Base-by-base conservation (phyloP, 768 basidiomycete species). In the Arthromyces matolae region DNA sequence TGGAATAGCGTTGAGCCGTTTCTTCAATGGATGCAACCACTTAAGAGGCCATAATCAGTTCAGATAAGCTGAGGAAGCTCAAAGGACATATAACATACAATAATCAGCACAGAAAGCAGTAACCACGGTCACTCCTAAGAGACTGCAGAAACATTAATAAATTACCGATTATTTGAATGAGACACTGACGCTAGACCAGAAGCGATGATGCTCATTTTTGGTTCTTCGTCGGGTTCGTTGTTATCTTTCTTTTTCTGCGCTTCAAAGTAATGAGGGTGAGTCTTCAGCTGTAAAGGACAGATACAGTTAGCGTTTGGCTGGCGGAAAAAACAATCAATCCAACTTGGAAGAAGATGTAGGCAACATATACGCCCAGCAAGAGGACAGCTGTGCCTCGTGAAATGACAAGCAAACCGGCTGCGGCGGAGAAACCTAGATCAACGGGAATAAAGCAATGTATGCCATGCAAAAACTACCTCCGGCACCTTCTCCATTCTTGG, bases 21-120 rank as follows among this genome's bases (percentile, higher is more conserved):
- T 94, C 92, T 63, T 95, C 93, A 53, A 96, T 95, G 3, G 89
- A 91, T 3, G 85, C 87, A 29, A 95, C 92, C 64, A 92, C 89
- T 90, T 14, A 43, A 0, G 44, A 27, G 24, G 18, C 33, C 20
- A 16, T 14, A 23, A 77, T 69, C 72, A n/a, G n/a, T n/a, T n/a
- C n/a, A 39, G 5, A 46, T 3, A 3, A 19, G 10, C 9, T 29
- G 22, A 42, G 19, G 16, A 14, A 32, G 27, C 18, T 18, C 27
- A 3, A 23, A 41, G 20, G 37, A 73, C 33, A 18, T 20, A 39
- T 14, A 48, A 79, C 84, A 60, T 61, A 86, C 89, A 67, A 60
- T 82, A 89, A 63, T 96, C 93, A 23, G 93, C 93, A 55, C 89
- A 91, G 70, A 95, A 91, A 0, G 89, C 78, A 0, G 92, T 95